Evolutionary conservation across 2,329 filamentous ascomycete species (phyloP).

Genomic region (Cryphonectria carpinicola): DNA sequence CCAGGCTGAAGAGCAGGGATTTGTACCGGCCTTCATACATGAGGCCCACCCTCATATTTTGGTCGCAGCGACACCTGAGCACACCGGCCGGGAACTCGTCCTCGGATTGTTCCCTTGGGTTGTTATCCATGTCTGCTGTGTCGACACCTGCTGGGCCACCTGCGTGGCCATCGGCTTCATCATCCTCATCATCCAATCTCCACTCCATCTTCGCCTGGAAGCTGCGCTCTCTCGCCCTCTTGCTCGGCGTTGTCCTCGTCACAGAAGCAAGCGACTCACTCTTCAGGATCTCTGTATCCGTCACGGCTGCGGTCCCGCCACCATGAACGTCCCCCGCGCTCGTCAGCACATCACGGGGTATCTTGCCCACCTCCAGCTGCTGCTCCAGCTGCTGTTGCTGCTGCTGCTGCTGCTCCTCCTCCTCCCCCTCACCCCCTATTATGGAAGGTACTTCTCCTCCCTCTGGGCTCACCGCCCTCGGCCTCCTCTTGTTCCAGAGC

Average conservation of each 20-base stretch:
- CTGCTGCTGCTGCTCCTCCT: background rate
- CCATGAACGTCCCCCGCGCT: background rate
- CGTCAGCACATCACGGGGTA: background rate
- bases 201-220: constrained; percentile 56
- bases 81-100: constrained; percentile 59
- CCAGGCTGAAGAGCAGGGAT: constrained; percentile 88
- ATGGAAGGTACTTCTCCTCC: constrained; percentile 33
- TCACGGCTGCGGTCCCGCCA: constrained; percentile 31
- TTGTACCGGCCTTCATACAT: constrained; percentile 94
- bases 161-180: background rate
- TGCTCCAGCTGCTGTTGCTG: too few relatives aligned
- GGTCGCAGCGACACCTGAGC: constrained; percentile 86
- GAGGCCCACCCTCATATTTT: constrained; percentile 82
- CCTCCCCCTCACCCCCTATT: constrained; percentile 19
- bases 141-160: constrained; percentile 37
- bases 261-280: constrained; percentile 15
- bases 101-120: constrained; percentile 19
- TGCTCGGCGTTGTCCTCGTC: constrained; percentile 29
- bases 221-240: constrained; percentile 42
- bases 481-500: constrained; percentile 74
- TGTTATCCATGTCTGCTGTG: constrained; percentile 19
- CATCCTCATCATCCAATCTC: constrained; percentile 46
- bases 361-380: background rate
- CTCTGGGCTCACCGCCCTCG: constrained; percentile 43
- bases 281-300: constrained; percentile 11